Evolutionary conservation across 148 eudicot species (phyloP).

Genomic region (Bassia scoparia): DNA sequence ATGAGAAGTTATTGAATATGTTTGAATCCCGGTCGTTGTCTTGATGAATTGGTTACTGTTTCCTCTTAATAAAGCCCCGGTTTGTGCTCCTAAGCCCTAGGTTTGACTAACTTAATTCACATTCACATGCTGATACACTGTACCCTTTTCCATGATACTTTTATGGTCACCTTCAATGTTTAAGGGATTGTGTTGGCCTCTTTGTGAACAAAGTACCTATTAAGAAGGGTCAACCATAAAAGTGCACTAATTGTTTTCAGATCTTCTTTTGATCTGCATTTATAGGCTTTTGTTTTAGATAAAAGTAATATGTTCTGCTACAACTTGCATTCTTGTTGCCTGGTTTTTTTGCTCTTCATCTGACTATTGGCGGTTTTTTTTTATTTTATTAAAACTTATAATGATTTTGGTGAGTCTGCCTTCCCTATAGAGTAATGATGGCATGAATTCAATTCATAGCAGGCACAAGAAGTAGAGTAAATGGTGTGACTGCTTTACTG

Average conservation of each 20-base stretch:
- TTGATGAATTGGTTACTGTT: slow-evolving; percentile 14
- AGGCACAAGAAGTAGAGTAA: slow-evolving; percentile 1
- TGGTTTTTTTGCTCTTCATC: not conserved
- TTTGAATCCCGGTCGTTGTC: not conserved
- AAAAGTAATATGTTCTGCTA: slow-evolving; percentile 7
- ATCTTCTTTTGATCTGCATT: slow-evolving; percentile 24
- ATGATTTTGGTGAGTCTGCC: not conserved
- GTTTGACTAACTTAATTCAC: slow-evolving; percentile 21
- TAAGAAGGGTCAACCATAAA: slow-evolving; percentile 21
- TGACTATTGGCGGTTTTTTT: not conserved
- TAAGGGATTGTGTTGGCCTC: slow-evolving; percentile 23
- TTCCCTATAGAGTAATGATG: slow-evolving; percentile 14
- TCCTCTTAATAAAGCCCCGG: slow-evolving; percentile 13
- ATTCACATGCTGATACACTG: slow-evolving; percentile 9
- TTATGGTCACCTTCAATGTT: slow-evolving; percentile 15
- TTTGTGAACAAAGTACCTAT: slow-evolving; percentile 23
- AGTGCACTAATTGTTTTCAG: slow-evolving; percentile 12
- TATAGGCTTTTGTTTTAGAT: slow-evolving; percentile 8
- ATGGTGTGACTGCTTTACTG: not conserved
- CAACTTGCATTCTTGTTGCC: slow-evolving; percentile 12
- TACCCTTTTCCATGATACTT: slow-evolving; percentile 11
- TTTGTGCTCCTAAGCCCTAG: slow-evolving; percentile 16
- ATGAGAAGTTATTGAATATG: not conserved
- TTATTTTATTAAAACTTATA: not conserved
- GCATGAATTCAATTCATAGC: slow-evolving; percentile 2